Evolutionary conservation across 768 basidiomycete species (phyloP), one percentile per base, ranked within the genome.

Genomic region (Collybia sordida): DNA sequence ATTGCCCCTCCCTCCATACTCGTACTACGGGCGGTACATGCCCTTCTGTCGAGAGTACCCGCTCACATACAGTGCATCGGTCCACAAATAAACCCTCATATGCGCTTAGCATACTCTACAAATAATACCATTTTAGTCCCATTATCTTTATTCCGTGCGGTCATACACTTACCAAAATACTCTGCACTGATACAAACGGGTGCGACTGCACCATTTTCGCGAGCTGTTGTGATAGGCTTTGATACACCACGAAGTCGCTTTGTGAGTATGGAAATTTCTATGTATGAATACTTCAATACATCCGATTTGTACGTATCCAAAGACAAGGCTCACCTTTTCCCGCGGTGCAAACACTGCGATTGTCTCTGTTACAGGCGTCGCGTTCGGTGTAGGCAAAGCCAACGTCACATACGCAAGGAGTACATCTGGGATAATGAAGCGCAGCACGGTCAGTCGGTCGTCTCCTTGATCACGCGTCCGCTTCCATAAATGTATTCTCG

Each of bases 21-120:
- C 86, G 77, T 24, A 81, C 83, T 3, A 89, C 85, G 0, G 87
- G 83, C 1, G 88, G 89, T 6, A 86, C 72, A 61, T 90, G 86
- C 0, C 83, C 84, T 56, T 90, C 87, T 2, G 72, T 70, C 0
- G 85, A 85, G 18, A 90, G 66, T 22, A 90, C 83, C 15, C 88
- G 81, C 42, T 77, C 69, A 58, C 89, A 92, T 24, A 63, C 67
- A 19, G 65, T 65, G 56, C 89, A 92, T 3, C 70, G 76, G 25
- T 81, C 76, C 43, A 81, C 69, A 56, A 90, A 90, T 19, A 91
- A 65, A 5, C 72, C 75, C 25, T 72, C 70, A 61, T 90, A 91
- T 0, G 80, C 72, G 4, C 66, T 64, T 18, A 88, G 72, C 19
- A 85, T 66, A 31, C 60, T 71, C 83, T 86, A 54, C 28, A 40